phyloP scores from a whole-genome alignment of 768 basidiomycete genomes.

The Lactarius quietus region DNA sequence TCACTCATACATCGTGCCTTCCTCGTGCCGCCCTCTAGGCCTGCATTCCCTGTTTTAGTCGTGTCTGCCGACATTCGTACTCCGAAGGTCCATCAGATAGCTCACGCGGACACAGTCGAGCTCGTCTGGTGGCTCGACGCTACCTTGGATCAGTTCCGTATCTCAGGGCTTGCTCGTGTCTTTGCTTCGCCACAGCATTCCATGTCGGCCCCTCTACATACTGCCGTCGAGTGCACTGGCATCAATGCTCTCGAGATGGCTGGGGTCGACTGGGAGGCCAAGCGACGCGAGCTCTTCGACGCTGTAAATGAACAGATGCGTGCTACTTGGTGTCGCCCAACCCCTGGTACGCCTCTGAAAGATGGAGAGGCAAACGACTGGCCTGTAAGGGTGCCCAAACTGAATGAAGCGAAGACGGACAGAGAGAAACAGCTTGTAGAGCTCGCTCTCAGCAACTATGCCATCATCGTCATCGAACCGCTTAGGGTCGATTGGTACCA shows the following conservation, averaged over 20 bases:
- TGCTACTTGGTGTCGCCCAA: constrained; percentile 68
- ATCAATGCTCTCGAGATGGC: constrained; percentile 25
- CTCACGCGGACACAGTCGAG: constrained; percentile 49
- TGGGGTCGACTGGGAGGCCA: constrained; percentile 61
- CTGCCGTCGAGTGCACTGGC: constrained; percentile 24
- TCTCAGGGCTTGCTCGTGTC: constrained; percentile 54
- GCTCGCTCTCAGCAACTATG: constrained; percentile 61
- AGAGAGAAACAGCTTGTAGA: constrained; percentile 46
- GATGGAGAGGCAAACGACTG: constrained; percentile 59
- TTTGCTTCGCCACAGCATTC: constrained; percentile 48
- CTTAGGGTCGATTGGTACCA: constrained; percentile 65
- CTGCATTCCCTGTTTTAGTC: constrained; percentile 57
- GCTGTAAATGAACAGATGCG: constrained; percentile 58
- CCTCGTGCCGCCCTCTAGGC: constrained; percentile 41
- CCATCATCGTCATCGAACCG: constrained; percentile 70
- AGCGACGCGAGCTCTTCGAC: constrained; percentile 58
- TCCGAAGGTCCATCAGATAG: constrained; percentile 61
- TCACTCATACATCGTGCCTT: constrained; percentile 61
- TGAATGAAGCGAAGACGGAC: constrained; percentile 37
- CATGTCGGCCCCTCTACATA: constrained; percentile 31
- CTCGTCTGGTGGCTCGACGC: constrained; percentile 71
- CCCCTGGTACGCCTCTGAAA: constrained; percentile 53
- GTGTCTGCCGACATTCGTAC: constrained; percentile 70
- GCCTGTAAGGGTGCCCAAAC: constrained; percentile 53
- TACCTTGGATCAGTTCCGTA: constrained; percentile 68